Evolutionary conservation across 805 yeast genomes (phyloP).

Genomic region (Pichia manshurica): DNA sequence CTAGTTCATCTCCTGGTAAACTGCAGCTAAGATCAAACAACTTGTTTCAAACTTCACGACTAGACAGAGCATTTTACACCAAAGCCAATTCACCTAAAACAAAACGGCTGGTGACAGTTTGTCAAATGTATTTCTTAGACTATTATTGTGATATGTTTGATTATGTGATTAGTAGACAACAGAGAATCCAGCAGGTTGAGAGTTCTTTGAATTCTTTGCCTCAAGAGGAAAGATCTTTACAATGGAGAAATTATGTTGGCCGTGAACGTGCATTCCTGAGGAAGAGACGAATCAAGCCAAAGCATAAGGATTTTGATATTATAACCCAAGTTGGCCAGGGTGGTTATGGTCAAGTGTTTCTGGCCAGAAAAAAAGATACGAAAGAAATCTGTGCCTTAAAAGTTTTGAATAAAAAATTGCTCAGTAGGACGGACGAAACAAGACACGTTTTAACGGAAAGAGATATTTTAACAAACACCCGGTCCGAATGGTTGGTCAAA

Average conservation of each 20-base stretch:
- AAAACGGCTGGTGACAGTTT: constrained; percentile 79
- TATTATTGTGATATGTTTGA: constrained; percentile 95
- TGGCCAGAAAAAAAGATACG: constrained; percentile 91
- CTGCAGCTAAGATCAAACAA: constrained; percentile 4
- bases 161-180: constrained; percentile 81
- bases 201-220: constrained; percentile 37
- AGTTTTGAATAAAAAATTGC: constrained; percentile 78
- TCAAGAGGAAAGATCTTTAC: constrained; percentile 40
- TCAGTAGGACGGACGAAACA: constrained; percentile 88
- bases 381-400: constrained; percentile 93
- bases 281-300: constrained; percentile 85
- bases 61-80: constrained; percentile 41
- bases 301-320: constrained; percentile 91
- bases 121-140: constrained; percentile 90
- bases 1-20: constrained; percentile 26
- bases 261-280: constrained; percentile 81
- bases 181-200: constrained; percentile 69
- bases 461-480: constrained; percentile 91
- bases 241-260: constrained; percentile 76
- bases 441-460: constrained; percentile 94
- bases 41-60: constrained; percentile 20
- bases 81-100: constrained; percentile 71
- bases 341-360: constrained; percentile 97
- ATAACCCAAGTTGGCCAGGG: constrained; percentile 99
- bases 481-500: constrained; percentile 94